Evolutionary conservation across 2,329 filamentous ascomycete species (phyloP), one percentile per base, ranked within the genome.

Genomic region (Botrytis pseudocinerea): DNA sequence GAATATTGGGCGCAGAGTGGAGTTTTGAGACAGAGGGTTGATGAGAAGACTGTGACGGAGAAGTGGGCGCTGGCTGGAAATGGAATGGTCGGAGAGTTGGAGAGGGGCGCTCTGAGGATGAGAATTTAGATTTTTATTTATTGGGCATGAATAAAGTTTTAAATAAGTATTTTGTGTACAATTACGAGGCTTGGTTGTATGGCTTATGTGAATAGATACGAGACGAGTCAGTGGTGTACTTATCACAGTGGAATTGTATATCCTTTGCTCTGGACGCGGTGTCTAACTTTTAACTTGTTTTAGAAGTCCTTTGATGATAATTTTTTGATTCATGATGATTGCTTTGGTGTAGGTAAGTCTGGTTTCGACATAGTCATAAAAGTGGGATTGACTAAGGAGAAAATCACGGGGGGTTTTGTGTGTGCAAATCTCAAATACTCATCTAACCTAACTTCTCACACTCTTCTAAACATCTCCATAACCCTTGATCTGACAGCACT

Each of bases 1-100:
- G 94, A 98, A 84, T 98, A 98, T 84, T 98, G 95, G 86, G 94
- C 93, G 8, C 90, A 89, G 51, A 97, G 93, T 82, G 96, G 95
- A 20, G 85, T 97, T 80, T 81, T 97, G 80, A 88, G 92, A 76
- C 85, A 88, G 75, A 86, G 85, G 63, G 86, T 98, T 68, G 91
- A 93, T 78, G 90, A 95, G 80, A 85, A 85, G 76, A 86, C 87
- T 75, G 91, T 98, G 51, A 86, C 87, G 35, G 92, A 97, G 86
- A 93, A 93, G 84, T 97, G 95, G 94, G 90, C 90, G 66, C 81
- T 98, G 77, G 90, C 91, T 66, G 94, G 94, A 35, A 90, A 92
- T 78, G 95, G 95, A 25, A 88, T 95, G 69, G 86, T 97, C 63
- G 94, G 94, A 12, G 93, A 97, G 86, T 87, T 98, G 84, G 94